phyloP scores from a whole-genome alignment of 805 yeast species.

The Kuraishia molischiana region DNA sequence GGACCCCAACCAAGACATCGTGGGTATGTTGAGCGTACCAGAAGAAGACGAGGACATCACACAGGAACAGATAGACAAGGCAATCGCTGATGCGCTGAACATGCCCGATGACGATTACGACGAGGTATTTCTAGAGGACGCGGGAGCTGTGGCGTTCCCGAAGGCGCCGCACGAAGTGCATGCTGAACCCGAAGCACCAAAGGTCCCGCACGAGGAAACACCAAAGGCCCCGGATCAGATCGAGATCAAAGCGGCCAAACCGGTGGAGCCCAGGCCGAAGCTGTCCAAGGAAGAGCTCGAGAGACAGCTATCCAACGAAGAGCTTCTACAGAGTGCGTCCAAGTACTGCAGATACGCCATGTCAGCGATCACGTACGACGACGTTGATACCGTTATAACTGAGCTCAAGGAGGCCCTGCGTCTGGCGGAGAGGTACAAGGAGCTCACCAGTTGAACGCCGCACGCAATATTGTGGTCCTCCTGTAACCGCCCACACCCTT shows the following conservation, averaged over 20 bases:
- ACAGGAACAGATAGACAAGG: slow-evolving; percentile 10
- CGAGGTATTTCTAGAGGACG: slow-evolving; percentile 3
- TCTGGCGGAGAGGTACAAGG: slow-evolving; percentile 9
- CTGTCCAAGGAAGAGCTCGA: slow-evolving; percentile 6
- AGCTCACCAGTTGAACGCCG: too few species aligned
- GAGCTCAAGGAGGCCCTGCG: slow-evolving; percentile 44
- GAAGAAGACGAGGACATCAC: slow-evolving; percentile 8
- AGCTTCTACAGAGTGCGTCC: slow-evolving; percentile 31
- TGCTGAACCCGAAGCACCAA: not conserved
- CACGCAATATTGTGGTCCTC: too few species aligned
- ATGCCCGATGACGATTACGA: slow-evolving; percentile 5
- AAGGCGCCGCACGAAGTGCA: slow-evolving; percentile 4
- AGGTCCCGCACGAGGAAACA: too few species aligned
- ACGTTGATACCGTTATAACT: slow-evolving; percentile 47
- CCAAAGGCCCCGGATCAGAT: too few species aligned
- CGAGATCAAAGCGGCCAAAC: not conserved
- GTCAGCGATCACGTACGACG: slow-evolving; percentile 66
- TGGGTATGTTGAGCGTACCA: slow-evolving; percentile 5
- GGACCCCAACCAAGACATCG: slow-evolving; percentile 14
- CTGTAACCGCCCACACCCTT: too few species aligned
- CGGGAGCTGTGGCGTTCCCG: slow-evolving; percentile 9
- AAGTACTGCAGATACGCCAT: slow-evolving; percentile 66
- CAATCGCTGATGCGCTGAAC: slow-evolving; percentile 9
- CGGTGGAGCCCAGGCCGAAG: not conserved
- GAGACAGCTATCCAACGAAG: slow-evolving; percentile 16